Conservation (phyloP, 1,139 yeast species). For the Blastobotrys elegans region DNA sequence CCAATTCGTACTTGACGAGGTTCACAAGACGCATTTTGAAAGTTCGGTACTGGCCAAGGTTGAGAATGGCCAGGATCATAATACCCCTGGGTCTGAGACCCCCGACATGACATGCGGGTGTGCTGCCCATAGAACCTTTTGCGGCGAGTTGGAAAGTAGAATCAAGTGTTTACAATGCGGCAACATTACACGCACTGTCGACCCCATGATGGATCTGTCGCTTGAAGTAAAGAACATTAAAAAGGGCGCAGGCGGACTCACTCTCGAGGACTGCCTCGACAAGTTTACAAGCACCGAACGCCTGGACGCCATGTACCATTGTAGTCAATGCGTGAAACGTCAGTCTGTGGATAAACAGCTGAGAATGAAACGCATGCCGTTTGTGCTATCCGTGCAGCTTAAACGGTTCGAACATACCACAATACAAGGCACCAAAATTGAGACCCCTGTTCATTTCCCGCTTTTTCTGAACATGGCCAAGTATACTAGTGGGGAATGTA, state of each 20-base stretch:
- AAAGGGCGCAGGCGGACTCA: slow-evolving; percentile 1
- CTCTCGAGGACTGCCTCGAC: slow-evolving; percentile 60
- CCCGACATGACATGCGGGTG: slow-evolving; percentile 52
- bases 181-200: slow-evolving; percentile 61
- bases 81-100: slow-evolving; percentile 9
- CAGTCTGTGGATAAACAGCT: slow-evolving; percentile 70
- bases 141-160: slow-evolving; percentile 69
- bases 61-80: slow-evolving; percentile 10
- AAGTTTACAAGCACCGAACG: slow-evolving; percentile 74
- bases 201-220: slow-evolving; percentile 87
- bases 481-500: slow-evolving; percentile 42
- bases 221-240: slow-evolving; percentile 45
- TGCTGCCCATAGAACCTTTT: slow-evolving; percentile 72
- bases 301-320: slow-evolving; percentile 67
- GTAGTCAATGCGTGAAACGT: slow-evolving; percentile 57
- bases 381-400: slow-evolving; percentile 75
- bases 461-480: slow-evolving; percentile 62
- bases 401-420: slow-evolving; percentile 81
- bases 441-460: slow-evolving; percentile 69
- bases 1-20: slow-evolving; percentile 81
- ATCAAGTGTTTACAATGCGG: slow-evolving; percentile 70
- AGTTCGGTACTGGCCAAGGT: slow-evolving; percentile 15
- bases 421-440: slow-evolving; percentile 66
- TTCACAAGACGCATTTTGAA: slow-evolving; percentile 46
- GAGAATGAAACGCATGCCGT: slow-evolving; percentile 62